phyloP scores from a whole-genome alignment of 2,329 filamentous ascomycete species.

The Colletotrichum agaves region DNA sequence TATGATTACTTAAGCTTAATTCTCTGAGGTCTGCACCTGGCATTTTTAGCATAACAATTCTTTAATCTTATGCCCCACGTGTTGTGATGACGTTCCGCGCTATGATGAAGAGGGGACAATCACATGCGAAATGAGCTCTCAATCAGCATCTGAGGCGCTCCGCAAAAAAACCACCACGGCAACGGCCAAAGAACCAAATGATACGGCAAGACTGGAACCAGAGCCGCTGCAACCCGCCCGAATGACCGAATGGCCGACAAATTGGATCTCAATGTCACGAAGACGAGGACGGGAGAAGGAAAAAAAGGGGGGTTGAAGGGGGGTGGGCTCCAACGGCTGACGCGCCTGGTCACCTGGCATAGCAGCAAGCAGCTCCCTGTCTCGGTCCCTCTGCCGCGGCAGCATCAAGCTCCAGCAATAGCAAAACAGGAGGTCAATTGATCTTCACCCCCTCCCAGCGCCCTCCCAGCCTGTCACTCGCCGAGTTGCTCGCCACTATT shows the following conservation, averaged over 20 bases:
- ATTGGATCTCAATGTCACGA: background rate
- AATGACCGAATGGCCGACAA: background rate
- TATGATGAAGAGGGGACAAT: constrained; percentile 17
- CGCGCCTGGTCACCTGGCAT: constrained; percentile 23
- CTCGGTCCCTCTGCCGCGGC: background rate
- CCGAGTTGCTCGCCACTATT: constrained; percentile 20
- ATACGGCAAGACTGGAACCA: background rate
- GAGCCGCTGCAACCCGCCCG: constrained; percentile 10
- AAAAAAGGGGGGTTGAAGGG: too few relatives aligned
- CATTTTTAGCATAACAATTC: constrained; percentile 6
- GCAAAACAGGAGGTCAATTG: constrained; percentile 9
- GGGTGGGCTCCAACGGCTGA: constrained; percentile 21
- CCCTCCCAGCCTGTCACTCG: constrained; percentile 20
- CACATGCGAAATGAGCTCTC: constrained; percentile 19
- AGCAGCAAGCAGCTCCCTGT: constrained; percentile 14
- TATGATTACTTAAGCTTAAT: constrained; percentile 34
- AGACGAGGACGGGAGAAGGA: too few relatives aligned
- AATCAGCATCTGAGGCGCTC: background rate
- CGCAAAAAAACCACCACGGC: background rate
- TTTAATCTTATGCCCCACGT: constrained; percentile 21
- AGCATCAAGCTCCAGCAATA: constrained; percentile 12
- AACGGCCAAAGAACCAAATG: background rate
- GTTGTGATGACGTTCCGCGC: constrained; percentile 29
- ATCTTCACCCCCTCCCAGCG: constrained; percentile 13
- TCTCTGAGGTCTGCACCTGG: background rate